Evolutionary conservation across 2,329 filamentous ascomycete species (phyloP), one percentile per base, ranked within the genome.

Genomic region (Didymellaceae sp.): DNA sequence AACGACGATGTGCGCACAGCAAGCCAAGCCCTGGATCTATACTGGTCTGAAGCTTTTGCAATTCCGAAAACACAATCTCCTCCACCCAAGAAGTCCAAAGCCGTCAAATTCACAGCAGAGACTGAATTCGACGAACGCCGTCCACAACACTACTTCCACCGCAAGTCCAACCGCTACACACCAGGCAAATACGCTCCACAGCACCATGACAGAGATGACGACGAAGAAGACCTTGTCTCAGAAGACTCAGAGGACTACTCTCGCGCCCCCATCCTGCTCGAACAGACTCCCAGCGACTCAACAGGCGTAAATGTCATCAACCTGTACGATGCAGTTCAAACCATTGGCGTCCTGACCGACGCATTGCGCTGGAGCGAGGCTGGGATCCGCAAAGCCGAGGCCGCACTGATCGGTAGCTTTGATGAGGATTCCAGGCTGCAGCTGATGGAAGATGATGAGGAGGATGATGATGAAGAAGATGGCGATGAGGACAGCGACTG

Each of bases 111-210:
- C 34, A 37, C 52, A 1, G 40, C 58, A 11, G 58, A 59, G 20
- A 70, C 66, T 2, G 48, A 52, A 14, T 67, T 67, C 18, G 44
- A 54, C 13, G 52, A 51, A 1, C 58, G 66, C 11, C 57, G 67
- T 16, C 57, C 62, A 2, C 45, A 57, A 39, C 52, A 52, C 10
- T 68, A 68, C 45, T 70, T 65, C 17, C 58, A 61, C 40, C 55
- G 57, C 32, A 57, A 54, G 33, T 67, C 63, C 4, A 62, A 58
- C 10, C 63, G 67, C n/a, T 70, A 70, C 26, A 61, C 68, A 22
- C 59, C 65, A 13, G 66, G 66, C 9, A 65, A 63, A 18, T 65
- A 67, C 37, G 57, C 58, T 1, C 9, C 53, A 9, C 22, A 39
- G 5, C 22, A 48, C 14, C 18, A 43, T 13, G 25, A 50, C 8